Evolutionary conservation across 805 yeast species (phyloP), one percentile per base, ranked within the genome.

Genomic region (Yamadazyma laniorum): DNA sequence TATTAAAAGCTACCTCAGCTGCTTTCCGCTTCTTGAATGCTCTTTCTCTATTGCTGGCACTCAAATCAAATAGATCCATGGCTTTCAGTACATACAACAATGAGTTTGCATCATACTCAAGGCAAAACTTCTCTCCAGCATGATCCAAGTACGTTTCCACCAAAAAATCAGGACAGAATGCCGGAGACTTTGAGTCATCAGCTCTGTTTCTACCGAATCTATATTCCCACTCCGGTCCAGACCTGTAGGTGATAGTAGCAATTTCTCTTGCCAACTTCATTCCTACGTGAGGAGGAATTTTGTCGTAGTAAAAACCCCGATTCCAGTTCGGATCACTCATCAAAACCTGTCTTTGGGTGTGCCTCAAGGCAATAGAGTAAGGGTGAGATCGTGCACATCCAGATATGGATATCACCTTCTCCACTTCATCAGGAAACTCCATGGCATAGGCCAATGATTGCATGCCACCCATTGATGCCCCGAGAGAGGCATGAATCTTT

Each of bases 401-500:
- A 29, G 91, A 82, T 19, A 90, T 85, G n/a, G 86, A 75, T 1
- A 88, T 77, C 2, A 90, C 72, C 37, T 82, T 80, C 5, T 73
- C 75, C 3, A 89, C 96, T 39, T 72, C 75, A 33, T 82, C 81
- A 1, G 95, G 85, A 52, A 85, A 90, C 53, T 85, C 95, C 56
- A 79, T 74, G 1, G 88, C 95, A 59, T 80, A 86, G 0, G 96
- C 95, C 39, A 90, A 70, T 6, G 91, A 81, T 64, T 89, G 96
- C 96, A 90, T 88, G n/a, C 96, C 97, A n/a, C 97, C 97, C 95
- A 90, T 86, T 0, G 95, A 86, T 2, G 95, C 82, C 5, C 97
- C 97, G 6, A 90, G 79, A 1, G 87, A 76, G 2, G 95, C 95
- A 58, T 79, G 77, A 18, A 90, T 62, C 55, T 77, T 82, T 1